Percentiles rank a stretch among this genome's conserved stretches.
Evolutionary conservation across 371 early-diverging fungal genomes (phyloP).

Genomic region (Choanephora cucurbitarum): DNA sequence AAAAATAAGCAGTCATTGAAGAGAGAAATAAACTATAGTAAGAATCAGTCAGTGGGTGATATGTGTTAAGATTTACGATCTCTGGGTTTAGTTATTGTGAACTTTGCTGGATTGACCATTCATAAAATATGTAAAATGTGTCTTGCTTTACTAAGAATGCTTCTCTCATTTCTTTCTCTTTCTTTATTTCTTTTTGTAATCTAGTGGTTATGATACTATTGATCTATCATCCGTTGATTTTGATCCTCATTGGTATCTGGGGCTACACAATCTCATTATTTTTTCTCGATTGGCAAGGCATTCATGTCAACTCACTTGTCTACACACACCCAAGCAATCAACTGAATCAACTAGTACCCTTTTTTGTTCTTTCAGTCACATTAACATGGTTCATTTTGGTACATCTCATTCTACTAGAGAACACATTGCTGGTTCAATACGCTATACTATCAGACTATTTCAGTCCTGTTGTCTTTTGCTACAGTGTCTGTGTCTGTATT

Average conservation of each 20-base stretch:
- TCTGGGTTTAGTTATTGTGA: no score
- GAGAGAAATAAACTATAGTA: no score
- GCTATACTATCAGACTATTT: conserved; percentile 1
- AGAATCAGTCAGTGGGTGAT: no score
- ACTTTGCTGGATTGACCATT: no score
- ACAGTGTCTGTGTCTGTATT: background rate
- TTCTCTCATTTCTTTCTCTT: no score
- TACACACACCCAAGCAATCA: background rate
- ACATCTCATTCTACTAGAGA: background rate
- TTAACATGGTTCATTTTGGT: background rate
- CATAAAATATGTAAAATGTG: background rate
- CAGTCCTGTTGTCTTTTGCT: conserved; percentile 1
- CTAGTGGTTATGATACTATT: background rate
- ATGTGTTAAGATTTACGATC: no score
- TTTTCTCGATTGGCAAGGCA: conserved; percentile 37
- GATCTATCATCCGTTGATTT: conserved; percentile 58
- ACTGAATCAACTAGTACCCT: background rate
- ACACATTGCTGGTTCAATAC: background rate
- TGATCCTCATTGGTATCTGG: conserved; percentile 70
- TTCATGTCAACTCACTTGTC: conserved; percentile 4
- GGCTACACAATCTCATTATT: conserved; percentile 72
- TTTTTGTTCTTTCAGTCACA: background rate
- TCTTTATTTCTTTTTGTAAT: background rate
- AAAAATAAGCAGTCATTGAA: no score
- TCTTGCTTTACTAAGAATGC: no score